Evolutionary conservation across 2,329 filamentous ascomycete species (phyloP).

Genomic region (Trichocomaceae sp.): DNA sequence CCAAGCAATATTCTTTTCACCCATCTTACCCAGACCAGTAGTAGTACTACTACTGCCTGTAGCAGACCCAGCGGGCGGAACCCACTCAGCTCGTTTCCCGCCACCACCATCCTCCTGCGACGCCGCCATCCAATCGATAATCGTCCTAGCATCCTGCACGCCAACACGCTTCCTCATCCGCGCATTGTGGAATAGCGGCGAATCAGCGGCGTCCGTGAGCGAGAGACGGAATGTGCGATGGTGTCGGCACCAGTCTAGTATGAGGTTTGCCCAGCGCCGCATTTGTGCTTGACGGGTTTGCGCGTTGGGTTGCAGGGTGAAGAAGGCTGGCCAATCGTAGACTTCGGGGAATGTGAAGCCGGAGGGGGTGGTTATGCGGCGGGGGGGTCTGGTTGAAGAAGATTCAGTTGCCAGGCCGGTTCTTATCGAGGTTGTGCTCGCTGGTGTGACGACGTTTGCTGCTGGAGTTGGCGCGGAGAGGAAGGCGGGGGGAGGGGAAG

Average conservation of each 20-base stretch:
- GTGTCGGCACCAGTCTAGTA: slow-evolving; percentile 76
- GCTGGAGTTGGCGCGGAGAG: slow-evolving; percentile 13
- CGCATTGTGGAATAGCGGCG: slow-evolving; percentile 52
- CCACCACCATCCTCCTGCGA: slow-evolving; percentile 40
- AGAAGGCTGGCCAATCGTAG: slow-evolving; percentile 50
- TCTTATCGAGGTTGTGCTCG: slow-evolving; percentile 11
- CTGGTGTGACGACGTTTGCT: slow-evolving; percentile 12
- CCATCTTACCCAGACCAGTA: slow-evolving; percentile 8
- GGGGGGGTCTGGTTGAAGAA: background rate
- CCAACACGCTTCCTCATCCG: slow-evolving; percentile 41
- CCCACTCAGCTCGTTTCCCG: slow-evolving; percentile 54
- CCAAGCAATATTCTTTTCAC: slow-evolving; percentile 55
- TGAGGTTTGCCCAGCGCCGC: slow-evolving; percentile 75
- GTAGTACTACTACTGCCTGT: slow-evolving; percentile 46
- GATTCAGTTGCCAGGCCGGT: slow-evolving; percentile 6
- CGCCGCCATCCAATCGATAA: slow-evolving; percentile 52
- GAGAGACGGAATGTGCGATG: slow-evolving; percentile 70
- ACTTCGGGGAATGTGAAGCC: slow-evolving; percentile 35
- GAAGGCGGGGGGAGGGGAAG: slow-evolving; percentile 6
- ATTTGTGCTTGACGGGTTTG: slow-evolving; percentile 48
- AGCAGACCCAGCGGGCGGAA: slow-evolving; percentile 37
- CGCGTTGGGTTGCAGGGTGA: slow-evolving; percentile 43
- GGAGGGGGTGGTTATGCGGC: slow-evolving; percentile 16
- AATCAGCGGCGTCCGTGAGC: slow-evolving; percentile 54
- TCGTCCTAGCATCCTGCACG: slow-evolving; percentile 46